phyloP scores from a whole-genome alignment of 2,329 filamentous ascomycete genomes.

The Fusarium euwallaceae region DNA sequence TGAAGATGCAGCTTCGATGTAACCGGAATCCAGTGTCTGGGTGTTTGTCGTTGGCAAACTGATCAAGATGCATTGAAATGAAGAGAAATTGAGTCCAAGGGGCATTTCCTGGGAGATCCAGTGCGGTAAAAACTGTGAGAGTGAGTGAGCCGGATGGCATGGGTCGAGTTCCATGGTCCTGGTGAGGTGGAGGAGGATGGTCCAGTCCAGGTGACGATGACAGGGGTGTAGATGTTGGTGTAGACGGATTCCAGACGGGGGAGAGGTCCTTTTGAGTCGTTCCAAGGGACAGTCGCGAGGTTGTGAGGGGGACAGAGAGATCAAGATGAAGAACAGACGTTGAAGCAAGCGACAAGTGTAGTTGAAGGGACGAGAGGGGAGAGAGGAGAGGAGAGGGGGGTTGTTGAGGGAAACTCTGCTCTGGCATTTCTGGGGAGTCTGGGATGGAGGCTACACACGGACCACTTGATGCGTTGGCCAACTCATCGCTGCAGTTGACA shows the following conservation, averaged over 20 bases:
- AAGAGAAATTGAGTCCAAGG: not conserved
- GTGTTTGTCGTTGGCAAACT: not conserved
- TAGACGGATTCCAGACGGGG: conserved; percentile 21
- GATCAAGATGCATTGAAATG: not conserved
- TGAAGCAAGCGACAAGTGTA: conserved; percentile 10
- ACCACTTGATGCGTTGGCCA: conserved; percentile 59
- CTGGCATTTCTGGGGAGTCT: not conserved
- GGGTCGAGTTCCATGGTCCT: conserved; percentile 32
- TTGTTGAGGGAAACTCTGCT: conserved; percentile 44
- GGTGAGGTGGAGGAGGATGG: conserved; percentile 29
- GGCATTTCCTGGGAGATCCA: not conserved
- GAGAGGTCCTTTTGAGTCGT: conserved; percentile 1
- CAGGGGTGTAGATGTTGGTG: conserved; percentile 39
- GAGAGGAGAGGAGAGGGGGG: conserved; percentile 39
- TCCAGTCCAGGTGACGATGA: conserved; percentile 34
- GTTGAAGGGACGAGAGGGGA: conserved; percentile 23
- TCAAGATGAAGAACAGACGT: conserved; percentile 1
- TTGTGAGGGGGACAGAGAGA: not conserved
- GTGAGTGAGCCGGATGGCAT: conserved; percentile 30
- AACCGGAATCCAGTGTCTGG: not conserved
- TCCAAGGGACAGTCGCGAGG: conserved; percentile 12
- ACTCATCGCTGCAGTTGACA: conserved; percentile 60
- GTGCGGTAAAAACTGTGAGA: not conserved
- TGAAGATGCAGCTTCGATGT: conserved; percentile 4
- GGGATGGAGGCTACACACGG: conserved; percentile 53